These are phyloP conservation scores for Saccharomyces hybrid DNA, from an alignment of 1,139 yeast species.

Conservation along the genomic window DNA sequence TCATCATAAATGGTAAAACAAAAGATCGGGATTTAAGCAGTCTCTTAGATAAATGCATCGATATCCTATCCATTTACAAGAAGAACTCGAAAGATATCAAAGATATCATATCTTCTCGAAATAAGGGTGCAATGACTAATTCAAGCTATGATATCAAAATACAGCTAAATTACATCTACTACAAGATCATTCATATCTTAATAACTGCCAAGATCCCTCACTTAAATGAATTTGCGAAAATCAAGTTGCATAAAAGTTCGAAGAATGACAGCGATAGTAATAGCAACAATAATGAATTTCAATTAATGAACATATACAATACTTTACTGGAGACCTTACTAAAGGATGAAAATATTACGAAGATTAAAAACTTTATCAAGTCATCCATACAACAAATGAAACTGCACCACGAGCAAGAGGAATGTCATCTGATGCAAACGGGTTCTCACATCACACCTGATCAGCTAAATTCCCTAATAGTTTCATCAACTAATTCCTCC, in stretches of 20 bases:
- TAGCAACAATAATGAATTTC: conserved; percentile 15
- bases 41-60: conserved; percentile 25
- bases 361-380: conserved; percentile 14
- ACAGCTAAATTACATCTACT: conserved; percentile 24
- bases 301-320: conserved; percentile 28
- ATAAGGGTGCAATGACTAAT: conserved; percentile 2
- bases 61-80: conserved; percentile 27
- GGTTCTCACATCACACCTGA: conserved; percentile 16
- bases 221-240: conserved; percentile 20
- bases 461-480: conserved; percentile 8
- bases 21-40: conserved; percentile 18
- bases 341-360: conserved; percentile 23
- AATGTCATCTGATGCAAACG: conserved; percentile 7
- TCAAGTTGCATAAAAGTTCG: conserved; percentile 1
- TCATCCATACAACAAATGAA: background rate
- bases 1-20: conserved; percentile 18
- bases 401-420: background rate
- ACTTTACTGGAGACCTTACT: conserved; percentile 24
- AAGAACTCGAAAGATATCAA: conserved; percentile 25
- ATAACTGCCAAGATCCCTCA: conserved; percentile 23
- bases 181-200: conserved; percentile 28
- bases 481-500: background rate
- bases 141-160: conserved; percentile 1
- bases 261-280: conserved; percentile 12
- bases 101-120: conserved; percentile 1